Conservation (phyloP, 768 basidiomycete genomes). For the Hydnomerulius pinastri region DNA sequence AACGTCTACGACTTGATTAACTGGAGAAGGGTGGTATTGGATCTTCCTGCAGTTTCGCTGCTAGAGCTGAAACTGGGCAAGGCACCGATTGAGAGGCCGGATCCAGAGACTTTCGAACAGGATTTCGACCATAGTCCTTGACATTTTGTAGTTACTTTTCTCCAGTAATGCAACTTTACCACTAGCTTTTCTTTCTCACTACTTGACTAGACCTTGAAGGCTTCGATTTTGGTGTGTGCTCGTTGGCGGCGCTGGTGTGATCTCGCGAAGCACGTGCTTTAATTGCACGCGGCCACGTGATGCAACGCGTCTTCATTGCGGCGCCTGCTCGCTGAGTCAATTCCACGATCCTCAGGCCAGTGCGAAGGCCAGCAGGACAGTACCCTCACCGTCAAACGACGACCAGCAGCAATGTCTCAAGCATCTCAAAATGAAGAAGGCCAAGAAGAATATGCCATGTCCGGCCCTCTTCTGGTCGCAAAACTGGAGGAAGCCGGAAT, state of each 20-base stretch:
- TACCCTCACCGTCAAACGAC: background rate
- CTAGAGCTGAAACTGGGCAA: conserved; percentile 68
- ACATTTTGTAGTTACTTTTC: background rate
- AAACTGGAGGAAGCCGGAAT: conserved; percentile 91
- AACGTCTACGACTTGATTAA: conserved; percentile 82
- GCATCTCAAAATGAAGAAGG: conserved; percentile 51
- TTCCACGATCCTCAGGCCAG: background rate
- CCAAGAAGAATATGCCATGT: conserved; percentile 54
- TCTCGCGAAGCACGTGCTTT: conserved; percentile 6
- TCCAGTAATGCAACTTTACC: background rate
- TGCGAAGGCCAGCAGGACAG: background rate
- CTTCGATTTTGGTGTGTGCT: no score
- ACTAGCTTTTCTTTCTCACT: no score
- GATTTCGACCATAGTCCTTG: background rate
- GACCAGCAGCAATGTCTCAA: conserved; percentile 41
- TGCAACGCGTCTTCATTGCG: conserved; percentile 23
- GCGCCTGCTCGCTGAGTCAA: background rate
- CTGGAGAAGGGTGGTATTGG: conserved; percentile 81
- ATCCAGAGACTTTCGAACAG: conserved; percentile 9
- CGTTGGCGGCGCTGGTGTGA: no score
- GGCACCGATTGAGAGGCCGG: conserved; percentile 6
- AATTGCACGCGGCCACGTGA: conserved; percentile 33
- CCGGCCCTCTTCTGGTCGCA: conserved; percentile 81
- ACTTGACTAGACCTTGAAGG: no score
- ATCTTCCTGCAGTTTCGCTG: conserved; percentile 78